Conservation (phyloP, 2,329 filamentous ascomycete genomes). For the Penicillium sp. region DNA sequence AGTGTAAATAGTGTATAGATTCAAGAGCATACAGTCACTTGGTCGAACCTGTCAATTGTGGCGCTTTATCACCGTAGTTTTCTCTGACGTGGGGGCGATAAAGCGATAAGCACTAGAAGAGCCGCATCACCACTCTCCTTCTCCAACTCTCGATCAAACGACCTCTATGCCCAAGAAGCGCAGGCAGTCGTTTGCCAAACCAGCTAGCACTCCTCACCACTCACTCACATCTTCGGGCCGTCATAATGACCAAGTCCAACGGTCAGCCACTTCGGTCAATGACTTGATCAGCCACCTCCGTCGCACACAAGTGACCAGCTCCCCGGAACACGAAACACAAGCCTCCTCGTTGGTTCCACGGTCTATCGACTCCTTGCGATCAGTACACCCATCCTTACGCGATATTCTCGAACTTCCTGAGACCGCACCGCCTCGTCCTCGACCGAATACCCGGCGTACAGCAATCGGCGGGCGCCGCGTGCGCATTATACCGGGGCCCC, state of each 20-base stretch:
- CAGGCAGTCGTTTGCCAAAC: slow-evolving; percentile 41
- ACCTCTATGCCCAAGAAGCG: slow-evolving; percentile 49
- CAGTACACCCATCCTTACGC: slow-evolving; percentile 47
- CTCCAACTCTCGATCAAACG: neutral
- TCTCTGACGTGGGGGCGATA: slow-evolving; percentile 1
- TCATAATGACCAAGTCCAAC: slow-evolving; percentile 28
- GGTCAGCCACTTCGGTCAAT: slow-evolving; percentile 41
- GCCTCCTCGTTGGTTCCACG: slow-evolving; percentile 7
- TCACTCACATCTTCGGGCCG: slow-evolving; percentile 33
- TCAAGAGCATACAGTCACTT: slow-evolving; percentile 6
- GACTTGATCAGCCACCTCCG: slow-evolving; percentile 49
- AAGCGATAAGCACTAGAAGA: neutral
- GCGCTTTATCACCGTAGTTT: neutral
- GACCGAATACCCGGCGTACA: slow-evolving; percentile 30
- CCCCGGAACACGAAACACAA: slow-evolving; percentile 18
- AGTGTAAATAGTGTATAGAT: slow-evolving; percentile 20
- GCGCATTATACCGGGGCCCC: slow-evolving; percentile 45
- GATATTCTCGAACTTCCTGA: slow-evolving; percentile 46
- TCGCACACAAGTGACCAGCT: slow-evolving; percentile 36
- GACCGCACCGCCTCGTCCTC: slow-evolving; percentile 42
- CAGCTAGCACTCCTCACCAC: slow-evolving; percentile 40
- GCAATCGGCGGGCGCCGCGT: slow-evolving; percentile 34
- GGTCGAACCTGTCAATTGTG: neutral
- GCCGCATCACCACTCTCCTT: neutral
- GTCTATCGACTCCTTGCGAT: slow-evolving; percentile 29